Base-by-base conservation (phyloP, 148 eudicot species). In the Pharnaceum exiguum region DNA sequence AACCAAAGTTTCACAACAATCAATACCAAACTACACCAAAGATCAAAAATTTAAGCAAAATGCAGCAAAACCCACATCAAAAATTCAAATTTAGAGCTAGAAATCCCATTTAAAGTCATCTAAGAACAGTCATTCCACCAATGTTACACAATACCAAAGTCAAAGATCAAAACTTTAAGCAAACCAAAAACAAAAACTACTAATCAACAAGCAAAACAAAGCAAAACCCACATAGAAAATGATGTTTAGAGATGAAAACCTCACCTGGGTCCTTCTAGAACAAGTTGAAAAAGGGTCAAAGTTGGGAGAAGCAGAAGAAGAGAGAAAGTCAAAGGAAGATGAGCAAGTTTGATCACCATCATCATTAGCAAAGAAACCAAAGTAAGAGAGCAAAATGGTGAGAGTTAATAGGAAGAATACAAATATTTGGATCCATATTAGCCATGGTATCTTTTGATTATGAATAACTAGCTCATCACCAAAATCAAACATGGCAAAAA, bases 341-440 rank as follows among this genome's bases (percentile, higher is more conserved):
- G n/a, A n/a, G n/a, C n/a, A n/a, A n/a, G n/a, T n/a, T n/a, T n/a
- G n/a, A n/a, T n/a, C n/a, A n/a, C n/a, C n/a, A n/a, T n/a, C n/a
- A 47, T 69, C 63, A 47, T 62, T 22, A 48, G 27, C 57, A 48
- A 62, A 61, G 0, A 69, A 33, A 2, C 52, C 63, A 49, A 70
- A 70, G 55, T 50, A 70, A 43, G 65, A 50, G 2, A 70, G 32
- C 15, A 70, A 23, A 63, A 70, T 70, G 5, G 47, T 27, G 4
- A 70, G 38, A 36, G 69, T 57, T 23, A 70, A 51, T 10, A 70
- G 45, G 51, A 63, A 57, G 69, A 70, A 33, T 58, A 70, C 51
- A 2, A 70, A 36, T 1, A 70, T 50, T 16, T 70, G 74, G 36
- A 70, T 70, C 74, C 74, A 70, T 29, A 70, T 70, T 1, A 70